Conservation (phyloP, 31 red algal genomes). For the Bonnemaisonia californica region DNA sequence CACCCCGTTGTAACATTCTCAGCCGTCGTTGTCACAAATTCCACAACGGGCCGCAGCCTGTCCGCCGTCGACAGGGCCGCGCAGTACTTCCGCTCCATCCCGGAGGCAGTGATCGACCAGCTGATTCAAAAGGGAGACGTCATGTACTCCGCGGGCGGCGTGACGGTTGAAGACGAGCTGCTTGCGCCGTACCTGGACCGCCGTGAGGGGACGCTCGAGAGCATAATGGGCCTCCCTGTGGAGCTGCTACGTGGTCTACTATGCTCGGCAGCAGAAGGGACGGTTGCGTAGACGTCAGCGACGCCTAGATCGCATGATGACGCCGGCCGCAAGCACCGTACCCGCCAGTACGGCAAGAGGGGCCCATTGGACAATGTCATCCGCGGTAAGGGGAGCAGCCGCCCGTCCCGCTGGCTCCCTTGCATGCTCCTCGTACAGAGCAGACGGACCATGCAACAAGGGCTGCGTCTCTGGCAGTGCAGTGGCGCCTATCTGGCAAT, state of each 20-base stretch:
- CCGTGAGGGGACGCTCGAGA: constrained; percentile 66
- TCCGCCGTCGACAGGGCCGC: constrained; percentile 57
- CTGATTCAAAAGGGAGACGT: constrained; percentile 74
- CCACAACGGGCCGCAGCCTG: constrained; percentile 11
- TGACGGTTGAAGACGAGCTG: constrained; percentile 78
- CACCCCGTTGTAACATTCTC: constrained; percentile 67
- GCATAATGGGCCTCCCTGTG: constrained; percentile 79
- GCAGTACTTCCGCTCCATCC: constrained; percentile 72
- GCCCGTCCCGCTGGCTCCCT: not conserved
- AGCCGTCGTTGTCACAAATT: constrained; percentile 60
- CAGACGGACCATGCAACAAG: not conserved
- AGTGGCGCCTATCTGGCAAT: not conserved
- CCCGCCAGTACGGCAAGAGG: not conserved
- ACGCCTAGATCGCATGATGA: not conserved
- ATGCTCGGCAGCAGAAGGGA: not conserved
- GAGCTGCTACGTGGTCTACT: constrained; percentile 39
- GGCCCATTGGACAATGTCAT: not conserved
- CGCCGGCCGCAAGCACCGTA: not conserved
- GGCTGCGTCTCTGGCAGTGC: not conserved
- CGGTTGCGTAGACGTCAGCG: not conserved
- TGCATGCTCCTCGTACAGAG: not conserved
- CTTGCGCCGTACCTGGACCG: constrained; percentile 60
- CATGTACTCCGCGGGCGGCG: constrained; percentile 63
- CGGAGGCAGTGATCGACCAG: constrained; percentile 62
- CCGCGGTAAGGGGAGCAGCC: not conserved